Conservation (phyloP, 2,329 filamentous ascomycete species). For the Corynespora cassiicola region DNA sequence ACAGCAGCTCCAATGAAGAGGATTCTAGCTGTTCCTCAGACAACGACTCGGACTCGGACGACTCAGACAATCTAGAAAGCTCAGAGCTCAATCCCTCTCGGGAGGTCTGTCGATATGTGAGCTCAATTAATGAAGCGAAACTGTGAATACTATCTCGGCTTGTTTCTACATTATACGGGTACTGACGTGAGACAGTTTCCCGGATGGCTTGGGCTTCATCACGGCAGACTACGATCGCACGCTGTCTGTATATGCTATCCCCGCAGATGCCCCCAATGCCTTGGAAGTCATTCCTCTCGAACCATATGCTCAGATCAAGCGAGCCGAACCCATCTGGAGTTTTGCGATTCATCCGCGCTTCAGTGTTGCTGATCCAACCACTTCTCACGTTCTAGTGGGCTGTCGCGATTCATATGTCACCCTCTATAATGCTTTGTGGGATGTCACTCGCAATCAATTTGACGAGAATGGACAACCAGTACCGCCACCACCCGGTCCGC, state of each 20-base stretch:
- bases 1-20: no score
- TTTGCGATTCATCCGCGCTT: constrained; percentile 63
- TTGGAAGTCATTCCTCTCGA: constrained; percentile 34
- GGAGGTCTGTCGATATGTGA: no score
- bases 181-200: constrained; percentile 41
- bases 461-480: constrained; percentile 6
- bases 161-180: not conserved
- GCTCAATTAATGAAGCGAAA: no score
- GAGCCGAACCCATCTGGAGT: constrained; percentile 59
- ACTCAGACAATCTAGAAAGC: no score
- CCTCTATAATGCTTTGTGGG: constrained; percentile 61
- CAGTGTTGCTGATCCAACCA: constrained; percentile 57
- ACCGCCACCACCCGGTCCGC: constrained; percentile 8
- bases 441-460: constrained; percentile 24
- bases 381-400: constrained; percentile 59
- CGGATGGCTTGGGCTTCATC: constrained; percentile 65
- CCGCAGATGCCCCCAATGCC: constrained; percentile 14
- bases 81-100: no score
- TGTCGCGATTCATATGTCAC: constrained; percentile 62
- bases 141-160: no score
- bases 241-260: constrained; percentile 56
- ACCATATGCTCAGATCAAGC: constrained; percentile 55
- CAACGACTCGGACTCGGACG: no score
- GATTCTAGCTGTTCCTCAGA: no score
- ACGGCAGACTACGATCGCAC: constrained; percentile 61